Conservation (phyloP, 345 rosid genomes). For the Abelmoschus esculentus region DNA sequence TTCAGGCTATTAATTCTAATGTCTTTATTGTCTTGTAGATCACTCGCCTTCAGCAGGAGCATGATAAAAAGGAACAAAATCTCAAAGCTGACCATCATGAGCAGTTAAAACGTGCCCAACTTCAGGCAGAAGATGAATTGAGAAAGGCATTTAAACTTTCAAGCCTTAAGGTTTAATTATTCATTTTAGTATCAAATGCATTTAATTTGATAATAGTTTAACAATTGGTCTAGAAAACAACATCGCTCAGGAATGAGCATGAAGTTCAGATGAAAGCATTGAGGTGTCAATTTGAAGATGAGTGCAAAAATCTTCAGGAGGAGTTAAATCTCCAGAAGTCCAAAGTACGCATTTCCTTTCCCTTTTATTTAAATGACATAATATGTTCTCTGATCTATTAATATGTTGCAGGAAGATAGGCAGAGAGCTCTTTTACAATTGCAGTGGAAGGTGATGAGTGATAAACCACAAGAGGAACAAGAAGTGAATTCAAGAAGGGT, state of each 20-base stretch:
- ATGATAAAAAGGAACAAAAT: constrained; percentile 47
- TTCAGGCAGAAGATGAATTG: constrained; percentile 58
- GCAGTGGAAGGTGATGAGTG: constrained; percentile 90
- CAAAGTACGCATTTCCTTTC: constrained; percentile 34
- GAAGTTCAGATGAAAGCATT: constrained; percentile 67
- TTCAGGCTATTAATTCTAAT: not conserved
- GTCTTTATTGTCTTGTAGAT: constrained; percentile 29
- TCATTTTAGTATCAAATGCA: constrained; percentile 5
- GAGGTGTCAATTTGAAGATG: constrained; percentile 68
- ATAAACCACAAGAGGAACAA: constrained; percentile 69
- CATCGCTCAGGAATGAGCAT: constrained; percentile 52
- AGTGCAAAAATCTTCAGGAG: constrained; percentile 55
- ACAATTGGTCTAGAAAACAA: constrained; percentile 40
- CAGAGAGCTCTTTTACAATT: constrained; percentile 79
- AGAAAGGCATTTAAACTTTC: constrained; percentile 2
- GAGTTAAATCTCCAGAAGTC: constrained; percentile 67
- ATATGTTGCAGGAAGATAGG: constrained; percentile 58
- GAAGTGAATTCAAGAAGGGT: constrained; percentile 73
- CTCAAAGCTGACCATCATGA: constrained; percentile 53
- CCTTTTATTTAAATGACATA: constrained; percentile 6
- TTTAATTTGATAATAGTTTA: constrained; percentile 2
- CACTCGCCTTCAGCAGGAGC: constrained; percentile 40
- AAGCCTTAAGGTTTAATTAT: constrained; percentile 2
- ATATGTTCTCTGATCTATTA: constrained; percentile 1
- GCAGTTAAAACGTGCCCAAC: constrained; percentile 54